Evolutionary conservation across 108 stramenopile species (phyloP).

Genomic region (Cyclostephanos tholiformis): DNA sequence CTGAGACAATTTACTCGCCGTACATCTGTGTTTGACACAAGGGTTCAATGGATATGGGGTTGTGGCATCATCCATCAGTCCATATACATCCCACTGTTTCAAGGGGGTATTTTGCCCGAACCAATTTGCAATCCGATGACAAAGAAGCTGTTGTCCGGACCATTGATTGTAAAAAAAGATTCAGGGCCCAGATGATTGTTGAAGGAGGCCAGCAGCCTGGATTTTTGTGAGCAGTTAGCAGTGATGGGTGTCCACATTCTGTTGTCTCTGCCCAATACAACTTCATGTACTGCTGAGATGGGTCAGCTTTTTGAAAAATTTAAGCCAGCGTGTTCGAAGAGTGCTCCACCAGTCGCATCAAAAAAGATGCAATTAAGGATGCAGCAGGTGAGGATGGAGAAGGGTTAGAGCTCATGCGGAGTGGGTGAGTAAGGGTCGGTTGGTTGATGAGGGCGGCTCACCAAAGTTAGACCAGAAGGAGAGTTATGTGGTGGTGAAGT

Average conservation of each 20-base stretch:
- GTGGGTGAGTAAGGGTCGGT: background rate
- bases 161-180: too few relatives aligned
- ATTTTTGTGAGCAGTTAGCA: background rate
- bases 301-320: too few relatives aligned
- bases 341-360: too few relatives aligned
- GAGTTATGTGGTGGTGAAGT: background rate
- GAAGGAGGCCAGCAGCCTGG: slow-evolving; percentile 8
- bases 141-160: too few relatives aligned
- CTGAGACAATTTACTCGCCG: too few relatives aligned
- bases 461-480: background rate
- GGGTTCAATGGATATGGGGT: too few relatives aligned
- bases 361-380: too few relatives aligned
- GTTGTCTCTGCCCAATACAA: slow-evolving; percentile 12
- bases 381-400: too few relatives aligned
- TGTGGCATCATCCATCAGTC: background rate
- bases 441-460: too few relatives aligned
- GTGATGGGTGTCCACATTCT: slow-evolving; percentile 6
- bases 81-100: background rate
- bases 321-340: too few relatives aligned
- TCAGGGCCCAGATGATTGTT: slow-evolving; percentile 3
- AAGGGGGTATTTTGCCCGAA: background rate
- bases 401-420: background rate
- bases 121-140: background rate
- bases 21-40: too few relatives aligned
- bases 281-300: slow-evolving; percentile 4